Conservation (phyloP, 2,329 filamentous ascomycete species). For the Fusarium fujikuroi region DNA sequence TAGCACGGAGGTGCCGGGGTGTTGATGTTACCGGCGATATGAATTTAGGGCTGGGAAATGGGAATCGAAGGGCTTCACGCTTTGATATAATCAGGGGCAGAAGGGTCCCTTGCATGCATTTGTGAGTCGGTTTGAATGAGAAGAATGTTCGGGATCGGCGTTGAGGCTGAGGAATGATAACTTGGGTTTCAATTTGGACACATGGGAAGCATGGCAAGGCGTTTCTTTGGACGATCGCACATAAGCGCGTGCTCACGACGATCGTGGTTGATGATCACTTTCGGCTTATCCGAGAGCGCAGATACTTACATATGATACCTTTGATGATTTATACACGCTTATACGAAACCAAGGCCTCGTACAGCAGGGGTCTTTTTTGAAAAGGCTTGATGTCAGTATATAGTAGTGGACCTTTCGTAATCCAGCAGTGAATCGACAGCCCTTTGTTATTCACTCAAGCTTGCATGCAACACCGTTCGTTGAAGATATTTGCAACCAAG, state of each 20-base stretch:
- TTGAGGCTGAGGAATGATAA: slow-evolving; percentile 18
- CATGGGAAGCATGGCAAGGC: slow-evolving; percentile 40
- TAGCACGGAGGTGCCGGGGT: background rate
- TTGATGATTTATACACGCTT: slow-evolving; percentile 12
- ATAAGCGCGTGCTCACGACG: slow-evolving; percentile 6
- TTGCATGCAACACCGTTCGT: background rate
- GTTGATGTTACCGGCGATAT: background rate
- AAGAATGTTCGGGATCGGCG: slow-evolving; percentile 31
- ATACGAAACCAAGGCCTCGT: background rate
- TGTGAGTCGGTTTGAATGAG: background rate
- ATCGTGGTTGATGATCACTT: slow-evolving; percentile 14
- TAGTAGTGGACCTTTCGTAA: no score
- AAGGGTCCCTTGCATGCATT: background rate
- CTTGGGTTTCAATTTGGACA: slow-evolving; percentile 22
- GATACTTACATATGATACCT: slow-evolving; percentile 16
- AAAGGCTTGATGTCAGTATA: background rate
- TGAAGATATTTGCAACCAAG: background rate
- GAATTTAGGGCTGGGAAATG: background rate
- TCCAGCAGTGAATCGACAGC: background rate
- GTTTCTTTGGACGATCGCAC: slow-evolving; percentile 30
- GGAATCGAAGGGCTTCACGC: background rate
- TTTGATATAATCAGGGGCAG: background rate
- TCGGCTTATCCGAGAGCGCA: background rate
- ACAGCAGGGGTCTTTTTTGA: background rate
- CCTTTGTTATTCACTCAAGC: background rate